Evolutionary conservation across 306 rosid genomes (phyloP), one percentile per base, ranked within the genome.

Genomic region (Cyamopsis tetragonoloba): DNA sequence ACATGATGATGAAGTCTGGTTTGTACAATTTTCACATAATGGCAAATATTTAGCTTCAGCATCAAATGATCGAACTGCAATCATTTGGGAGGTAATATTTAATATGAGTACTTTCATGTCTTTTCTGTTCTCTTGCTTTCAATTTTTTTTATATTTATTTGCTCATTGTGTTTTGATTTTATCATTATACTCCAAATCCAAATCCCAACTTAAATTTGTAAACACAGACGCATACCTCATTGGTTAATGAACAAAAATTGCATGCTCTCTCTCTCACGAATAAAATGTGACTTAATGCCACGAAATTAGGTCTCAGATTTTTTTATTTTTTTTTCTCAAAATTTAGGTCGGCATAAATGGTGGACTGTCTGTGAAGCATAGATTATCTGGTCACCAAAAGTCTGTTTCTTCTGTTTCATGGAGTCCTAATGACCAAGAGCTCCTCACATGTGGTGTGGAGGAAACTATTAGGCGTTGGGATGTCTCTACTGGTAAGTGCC

Each of bases 41-140:
- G 97, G 99, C 42, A 86, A 86, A 48, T 88, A 85, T 86, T 82
- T 95, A 73, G 99, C 99, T 67, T 90, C 99, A 58, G 85, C 99
- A 35, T 95, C 99, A 59, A 87, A 81, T 34, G 98, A 93, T 74
- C 83, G 62, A 68, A 80, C 95, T 60, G 87, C 96, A 51, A 86
- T 93, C 48, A 86, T 93, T 80, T 93, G 98, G 98, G 98, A 89
- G 98, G 98, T 93, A 83, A 80, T 48, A 7, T 14, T 15, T 80
- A 46, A 57, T 70, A 13, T 53, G 54, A 26, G 39, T 47, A 26
- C 43, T 49, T 61, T 14, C 28, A 24, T 43, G 51, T 37, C 27
- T 61, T 53, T 26, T 63, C 12, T 43, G 54, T 34, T 31, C 23
- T 70, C 46, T 23, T 55, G 0, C 42, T 9, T 20, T 3, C 3